phyloP scores from a whole-genome alignment of 306 rosid species.

The Quercus rubra region DNA sequence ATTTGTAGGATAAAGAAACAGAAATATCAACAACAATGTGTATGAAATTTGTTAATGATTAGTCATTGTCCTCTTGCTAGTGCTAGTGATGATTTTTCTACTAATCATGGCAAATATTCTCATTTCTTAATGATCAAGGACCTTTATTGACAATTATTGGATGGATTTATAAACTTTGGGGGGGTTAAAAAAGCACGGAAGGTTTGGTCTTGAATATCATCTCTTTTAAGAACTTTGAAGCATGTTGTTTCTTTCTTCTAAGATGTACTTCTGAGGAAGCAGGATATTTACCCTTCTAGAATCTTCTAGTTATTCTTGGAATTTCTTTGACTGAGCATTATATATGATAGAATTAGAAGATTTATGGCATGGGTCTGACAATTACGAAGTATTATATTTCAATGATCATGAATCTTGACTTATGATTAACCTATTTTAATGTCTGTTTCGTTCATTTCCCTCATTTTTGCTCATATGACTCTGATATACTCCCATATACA shows the following conservation, averaged over 20 bases:
- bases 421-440: background rate
- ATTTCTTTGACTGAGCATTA: background rate
- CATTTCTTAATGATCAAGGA: too few species aligned
- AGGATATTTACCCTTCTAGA: background rate
- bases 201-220: background rate
- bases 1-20: too few species aligned
- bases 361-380: background rate
- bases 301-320: background rate
- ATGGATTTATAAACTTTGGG: background rate
- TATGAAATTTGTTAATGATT: background rate
- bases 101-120: background rate
- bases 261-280: background rate
- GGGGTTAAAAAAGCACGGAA: background rate
- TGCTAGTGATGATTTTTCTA: background rate
- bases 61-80: background rate
- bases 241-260: background rate
- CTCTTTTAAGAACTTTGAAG: too few species aligned
- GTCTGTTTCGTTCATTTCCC: background rate
- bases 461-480: too few species aligned
- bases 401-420: too few species aligned
- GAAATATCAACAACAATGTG: too few species aligned
- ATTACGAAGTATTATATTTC: too few species aligned
- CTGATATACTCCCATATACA: too few species aligned
- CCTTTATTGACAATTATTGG: too few species aligned
- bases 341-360: background rate